Evolutionary conservation across 2,329 filamentous ascomycete species (phyloP), one percentile per base, ranked within the genome.

Genomic region (Aspergillus persii): DNA sequence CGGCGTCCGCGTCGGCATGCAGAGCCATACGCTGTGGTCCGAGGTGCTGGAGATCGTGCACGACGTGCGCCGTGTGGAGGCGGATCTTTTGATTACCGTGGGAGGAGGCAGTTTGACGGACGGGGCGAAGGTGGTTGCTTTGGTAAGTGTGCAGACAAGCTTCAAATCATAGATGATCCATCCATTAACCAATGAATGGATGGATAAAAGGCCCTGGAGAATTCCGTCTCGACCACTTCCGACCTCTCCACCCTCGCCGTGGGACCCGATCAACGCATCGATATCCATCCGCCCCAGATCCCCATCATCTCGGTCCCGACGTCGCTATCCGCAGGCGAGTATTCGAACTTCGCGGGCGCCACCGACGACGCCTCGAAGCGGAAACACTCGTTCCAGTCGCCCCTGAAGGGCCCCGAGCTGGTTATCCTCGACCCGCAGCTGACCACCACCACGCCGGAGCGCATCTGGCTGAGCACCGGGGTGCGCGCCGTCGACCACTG

Each of bases 401-500:
- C 78, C 0, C 68, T 72, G 4, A 74, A 76, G 31, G 79, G 80
- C 0, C 78, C 84, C 0, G 69, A 78, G 4, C 76, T 88, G 3
- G 76, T 87, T 4, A 82, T 88, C 41, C 79, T 86, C 2, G 84
- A 87, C 58, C 82, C 85, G 2, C 72, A 76, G 77, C 80, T 3
- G 75, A 86, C 3, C 81, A 85, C 63, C 83, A 86, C 66, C 83
- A 83, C 60, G 76, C 86, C 11, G 81, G 86, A 69, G 79, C 80
- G 33, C 8, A 56, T 62, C 46, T 66, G 61, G 63, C 39, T 65
- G 1, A 82, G 80, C 48, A 85, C 83, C 0, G 85, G 86, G 0
- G 76, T 87, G 7, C 76, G 84, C 8, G 79, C 81, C 0, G 77
- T 86, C 0, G 84, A 86, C 63, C 84, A 86, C 65, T 86, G 83